Conservation (phyloP, 1,284 basidiomycete genomes). For the Microbotryum intermedium region DNA sequence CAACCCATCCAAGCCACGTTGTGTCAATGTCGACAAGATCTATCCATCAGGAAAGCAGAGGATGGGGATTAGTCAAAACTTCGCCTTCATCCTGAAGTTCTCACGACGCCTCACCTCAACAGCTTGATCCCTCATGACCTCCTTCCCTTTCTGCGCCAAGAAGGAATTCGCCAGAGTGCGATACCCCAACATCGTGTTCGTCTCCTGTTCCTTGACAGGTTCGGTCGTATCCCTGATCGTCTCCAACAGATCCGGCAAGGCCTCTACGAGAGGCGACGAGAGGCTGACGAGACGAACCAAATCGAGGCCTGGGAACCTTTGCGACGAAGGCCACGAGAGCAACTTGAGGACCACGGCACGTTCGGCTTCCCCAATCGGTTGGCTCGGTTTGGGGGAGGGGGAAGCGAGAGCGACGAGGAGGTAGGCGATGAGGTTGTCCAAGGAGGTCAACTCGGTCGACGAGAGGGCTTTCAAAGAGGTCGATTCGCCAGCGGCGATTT, state of each 20-base stretch:
- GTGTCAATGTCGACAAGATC: slow-evolving; percentile 51
- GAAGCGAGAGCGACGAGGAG: slow-evolving; percentile 6
- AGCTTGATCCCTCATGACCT: slow-evolving; percentile 33
- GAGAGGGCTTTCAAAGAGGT: slow-evolving; percentile 60
- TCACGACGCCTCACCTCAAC: slow-evolving; percentile 45
- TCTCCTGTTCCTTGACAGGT: slow-evolving; percentile 58
- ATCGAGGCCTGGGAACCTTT: slow-evolving; percentile 87
- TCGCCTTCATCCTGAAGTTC: slow-evolving; percentile 51
- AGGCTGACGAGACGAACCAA: slow-evolving; percentile 69
- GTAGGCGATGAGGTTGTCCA: slow-evolving; percentile 57
- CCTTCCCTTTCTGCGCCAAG: slow-evolving; percentile 36
- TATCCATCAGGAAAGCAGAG: slow-evolving; percentile 35
- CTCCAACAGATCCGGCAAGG: slow-evolving; percentile 26
- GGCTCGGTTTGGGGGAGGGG: slow-evolving; percentile 20
- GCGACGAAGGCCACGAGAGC: slow-evolving; percentile 67
- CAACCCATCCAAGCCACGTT: slow-evolving; percentile 50
- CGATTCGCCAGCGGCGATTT: slow-evolving; percentile 49
- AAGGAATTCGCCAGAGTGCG: slow-evolving; percentile 75
- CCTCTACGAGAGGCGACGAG: slow-evolving; percentile 49
- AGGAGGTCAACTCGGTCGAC: slow-evolving; percentile 52
- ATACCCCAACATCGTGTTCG: slow-evolving; percentile 74
- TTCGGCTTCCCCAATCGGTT: slow-evolving; percentile 8
- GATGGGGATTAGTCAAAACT: slow-evolving; percentile 29
- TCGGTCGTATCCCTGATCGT: slow-evolving; percentile 9
- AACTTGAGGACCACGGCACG: slow-evolving; percentile 50